Evolutionary conservation across 1,139 yeast species (phyloP).

Genomic region (Suhomyces bribrorum): DNA sequence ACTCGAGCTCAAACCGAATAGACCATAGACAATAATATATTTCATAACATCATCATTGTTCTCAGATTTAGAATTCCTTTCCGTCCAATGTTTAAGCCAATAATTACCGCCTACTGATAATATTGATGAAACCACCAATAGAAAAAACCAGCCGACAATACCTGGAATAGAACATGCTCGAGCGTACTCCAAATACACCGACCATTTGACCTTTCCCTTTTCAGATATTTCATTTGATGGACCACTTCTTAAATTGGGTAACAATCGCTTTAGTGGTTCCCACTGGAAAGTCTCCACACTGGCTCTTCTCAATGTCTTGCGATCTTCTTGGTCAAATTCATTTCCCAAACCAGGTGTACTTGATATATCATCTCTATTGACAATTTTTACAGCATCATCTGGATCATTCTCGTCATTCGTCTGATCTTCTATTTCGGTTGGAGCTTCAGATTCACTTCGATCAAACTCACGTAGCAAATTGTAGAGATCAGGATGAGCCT

Average conservation of each 20-base stretch:
- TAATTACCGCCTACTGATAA: conserved; percentile 42
- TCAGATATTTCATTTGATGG: conserved; percentile 27
- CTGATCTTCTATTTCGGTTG: neutral
- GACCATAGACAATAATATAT: conserved; percentile 32
- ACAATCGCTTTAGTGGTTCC: conserved; percentile 30
- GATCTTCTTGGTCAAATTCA: neutral
- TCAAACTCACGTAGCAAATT: conserved; percentile 29
- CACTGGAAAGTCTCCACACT: conserved; percentile 35
- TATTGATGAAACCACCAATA: conserved; percentile 16
- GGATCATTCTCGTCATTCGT: neutral
- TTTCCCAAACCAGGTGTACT: neutral
- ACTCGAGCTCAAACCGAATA: conserved; percentile 26
- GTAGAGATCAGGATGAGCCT: conserved; percentile 26
- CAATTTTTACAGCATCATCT: neutral
- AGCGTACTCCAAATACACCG: conserved; percentile 25
- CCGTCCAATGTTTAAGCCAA: conserved; percentile 67
- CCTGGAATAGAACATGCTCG: conserved; percentile 29
- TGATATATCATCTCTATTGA: neutral
- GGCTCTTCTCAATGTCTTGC: conserved; percentile 22
- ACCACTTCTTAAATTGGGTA: conserved; percentile 28
- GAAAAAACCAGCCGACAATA: conserved; percentile 16
- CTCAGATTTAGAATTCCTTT: conserved; percentile 33
- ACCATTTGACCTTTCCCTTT: conserved; percentile 30
- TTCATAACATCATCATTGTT: conserved; percentile 25
- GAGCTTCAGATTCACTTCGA: conserved; percentile 3